Percentiles rank a stretch among this genome's conserved stretches.
phyloP scores from a whole-genome alignment of 108 stramenopile species.

The Craspedostauros australis region DNA sequence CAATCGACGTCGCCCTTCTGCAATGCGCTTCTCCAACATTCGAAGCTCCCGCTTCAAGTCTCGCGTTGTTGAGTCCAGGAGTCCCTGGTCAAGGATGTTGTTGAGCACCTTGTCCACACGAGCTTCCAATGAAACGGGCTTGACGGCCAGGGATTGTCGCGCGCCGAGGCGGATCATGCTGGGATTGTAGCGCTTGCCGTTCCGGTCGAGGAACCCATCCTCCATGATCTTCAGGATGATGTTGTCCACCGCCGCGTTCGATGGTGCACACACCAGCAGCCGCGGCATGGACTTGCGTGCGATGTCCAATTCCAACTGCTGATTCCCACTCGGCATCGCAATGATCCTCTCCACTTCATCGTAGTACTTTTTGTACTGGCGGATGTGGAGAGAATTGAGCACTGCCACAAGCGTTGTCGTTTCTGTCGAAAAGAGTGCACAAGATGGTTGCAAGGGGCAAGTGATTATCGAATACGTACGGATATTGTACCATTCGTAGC shows the following conservation, averaged over 20 bases:
- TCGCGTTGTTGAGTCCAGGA: too few relatives aligned
- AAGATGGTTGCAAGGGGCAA: too few relatives aligned
- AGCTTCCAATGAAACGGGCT: constrained; percentile 63
- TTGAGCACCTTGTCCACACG: constrained; percentile 67
- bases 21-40: too few relatives aligned
- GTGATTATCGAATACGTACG: too few relatives aligned
- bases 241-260: constrained; percentile 98
- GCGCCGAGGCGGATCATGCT: constrained; percentile 86
- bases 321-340: constrained; percentile 26
- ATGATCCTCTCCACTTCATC: constrained; percentile 65
- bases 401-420: constrained; percentile 93
- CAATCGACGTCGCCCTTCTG: constrained; percentile 48
- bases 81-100: too few relatives aligned
- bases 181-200: constrained; percentile 86
- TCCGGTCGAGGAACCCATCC: constrained; percentile 91
- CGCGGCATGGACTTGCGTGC: constrained; percentile 68
- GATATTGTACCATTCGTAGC: too few relatives aligned
- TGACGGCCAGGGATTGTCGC: constrained; percentile 57
- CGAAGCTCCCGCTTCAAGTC: too few relatives aligned
- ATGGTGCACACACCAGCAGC: constrained; percentile 92
- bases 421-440: too few relatives aligned
- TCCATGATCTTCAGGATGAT: constrained; percentile 89
- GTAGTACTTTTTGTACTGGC: constrained; percentile 86
- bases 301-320: constrained; percentile 39
- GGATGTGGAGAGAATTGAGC: constrained; percentile 89